Evolutionary conservation across 1,284 basidiomycete genomes (phyloP).

Genomic region (Boletus mariae): DNA sequence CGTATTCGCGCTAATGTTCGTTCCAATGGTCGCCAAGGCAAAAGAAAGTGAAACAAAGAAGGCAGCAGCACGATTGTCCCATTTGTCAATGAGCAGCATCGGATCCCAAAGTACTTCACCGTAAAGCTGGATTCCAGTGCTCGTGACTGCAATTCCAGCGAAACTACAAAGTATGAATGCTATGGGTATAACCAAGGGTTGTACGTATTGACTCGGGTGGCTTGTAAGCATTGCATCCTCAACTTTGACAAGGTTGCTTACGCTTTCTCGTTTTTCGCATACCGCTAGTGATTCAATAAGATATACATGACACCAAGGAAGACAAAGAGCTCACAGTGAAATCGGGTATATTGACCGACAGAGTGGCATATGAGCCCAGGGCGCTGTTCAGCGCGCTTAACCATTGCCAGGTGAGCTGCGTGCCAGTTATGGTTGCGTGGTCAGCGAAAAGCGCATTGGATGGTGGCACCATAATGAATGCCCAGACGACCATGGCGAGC

Average conservation of each 20-base stretch:
- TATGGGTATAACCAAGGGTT: slow-evolving; percentile 54
- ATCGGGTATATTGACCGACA: slow-evolving; percentile 58
- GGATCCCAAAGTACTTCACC: slow-evolving; percentile 51
- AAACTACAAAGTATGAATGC: slow-evolving; percentile 55
- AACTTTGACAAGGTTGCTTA: slow-evolving; percentile 1
- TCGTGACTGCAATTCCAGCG: slow-evolving; percentile 54
- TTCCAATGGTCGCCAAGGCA: slow-evolving; percentile 55
- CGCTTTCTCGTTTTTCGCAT: slow-evolving; percentile 29
- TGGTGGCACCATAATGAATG: slow-evolving; percentile 50
- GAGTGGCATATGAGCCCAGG: slow-evolving; percentile 47
- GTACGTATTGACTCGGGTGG: slow-evolving; percentile 44
- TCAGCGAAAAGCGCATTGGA: slow-evolving; percentile 41
- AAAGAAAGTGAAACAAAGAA: slow-evolving; percentile 63
- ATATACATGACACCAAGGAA: background rate
- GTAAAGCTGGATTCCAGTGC: slow-evolving; percentile 47
- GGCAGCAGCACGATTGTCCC: slow-evolving; percentile 63
- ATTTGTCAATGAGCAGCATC: slow-evolving; percentile 48
- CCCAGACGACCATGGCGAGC: slow-evolving; percentile 58
- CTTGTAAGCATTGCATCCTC: background rate
- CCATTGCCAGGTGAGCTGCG: slow-evolving; percentile 52
- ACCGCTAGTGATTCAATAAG: slow-evolving; percentile 18
- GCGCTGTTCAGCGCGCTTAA: slow-evolving; percentile 54
- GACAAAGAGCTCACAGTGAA: slow-evolving; percentile 38
- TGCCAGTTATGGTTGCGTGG: slow-evolving; percentile 37
- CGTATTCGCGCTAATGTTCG: slow-evolving; percentile 63